These are phyloP conservation scores for Suhomyces guaymorum DNA, from an alignment of 1,139 yeast species.

Conservation along the genomic window DNA sequence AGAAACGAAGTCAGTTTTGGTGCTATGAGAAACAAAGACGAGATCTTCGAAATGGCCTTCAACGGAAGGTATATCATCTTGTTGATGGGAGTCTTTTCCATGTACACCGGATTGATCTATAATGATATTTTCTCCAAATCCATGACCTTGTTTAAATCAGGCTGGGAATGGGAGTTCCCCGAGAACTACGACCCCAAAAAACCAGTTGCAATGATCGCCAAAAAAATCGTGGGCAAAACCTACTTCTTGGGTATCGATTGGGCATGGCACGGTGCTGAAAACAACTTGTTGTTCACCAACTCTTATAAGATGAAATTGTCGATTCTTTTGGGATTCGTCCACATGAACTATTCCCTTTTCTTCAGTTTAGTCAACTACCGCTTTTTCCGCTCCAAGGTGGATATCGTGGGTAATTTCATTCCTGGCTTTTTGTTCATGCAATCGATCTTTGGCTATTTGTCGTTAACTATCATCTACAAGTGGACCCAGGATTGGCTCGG, in stretches of 20 bases:
- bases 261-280: slow-evolving; percentile 97
- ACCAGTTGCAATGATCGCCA: slow-evolving; percentile 55
- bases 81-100: slow-evolving; percentile 89
- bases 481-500: slow-evolving; percentile 94
- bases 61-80: slow-evolving; percentile 86
- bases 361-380: slow-evolving; percentile 82
- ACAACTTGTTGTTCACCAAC: slow-evolving; percentile 83
- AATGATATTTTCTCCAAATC: slow-evolving; percentile 92
- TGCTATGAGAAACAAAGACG: slow-evolving; percentile 74
- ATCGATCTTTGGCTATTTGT: slow-evolving; percentile 88
- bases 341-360: slow-evolving; percentile 87
- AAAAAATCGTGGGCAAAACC: slow-evolving; percentile 52
- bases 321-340: slow-evolving; percentile 89
- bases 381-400: slow-evolving; percentile 74
- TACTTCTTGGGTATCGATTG: slow-evolving; percentile 89
- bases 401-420: slow-evolving; percentile 87
- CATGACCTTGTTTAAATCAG: slow-evolving; percentile 79
- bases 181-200: slow-evolving; percentile 63
- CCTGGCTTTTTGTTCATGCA: slow-evolving; percentile 96
- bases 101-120: slow-evolving; percentile 90
- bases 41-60: slow-evolving; percentile 95
- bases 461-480: slow-evolving; percentile 82
- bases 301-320: slow-evolving; percentile 97
- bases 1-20: slow-evolving; percentile 66
- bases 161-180: slow-evolving; percentile 85